Percentiles rank a stretch among this genome's conserved stretches.
phyloP scores from a whole-genome alignment of 331 rosid species.

The Malus hybrid region DNA sequence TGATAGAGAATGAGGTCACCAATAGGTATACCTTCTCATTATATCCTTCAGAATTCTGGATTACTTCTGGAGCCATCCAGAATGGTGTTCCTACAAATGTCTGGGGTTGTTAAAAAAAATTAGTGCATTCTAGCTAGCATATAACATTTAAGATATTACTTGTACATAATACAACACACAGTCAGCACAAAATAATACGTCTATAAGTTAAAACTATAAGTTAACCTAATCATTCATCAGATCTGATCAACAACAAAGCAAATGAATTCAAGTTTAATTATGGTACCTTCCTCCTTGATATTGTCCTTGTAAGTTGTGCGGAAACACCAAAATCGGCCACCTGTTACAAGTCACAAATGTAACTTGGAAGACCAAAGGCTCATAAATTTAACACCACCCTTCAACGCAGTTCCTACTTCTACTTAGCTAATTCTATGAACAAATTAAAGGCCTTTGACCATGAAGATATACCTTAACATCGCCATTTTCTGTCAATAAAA shows the following conservation, averaged over 20 bases:
- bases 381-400: constrained; percentile 19
- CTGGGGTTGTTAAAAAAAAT: constrained; percentile 57
- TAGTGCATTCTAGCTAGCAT: constrained; percentile 27
- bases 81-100: constrained; percentile 99
- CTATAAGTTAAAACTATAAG: neutral
- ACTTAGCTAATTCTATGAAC: neutral
- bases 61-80: constrained; percentile 99
- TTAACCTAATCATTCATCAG: neutral
- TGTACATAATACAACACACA: neutral
- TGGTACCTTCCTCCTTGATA: constrained; percentile 94
- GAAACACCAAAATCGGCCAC: constrained; percentile 99
- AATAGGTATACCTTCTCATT: constrained; percentile 76
- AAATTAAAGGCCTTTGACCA: constrained; percentile 9
- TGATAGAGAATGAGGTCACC: neutral
- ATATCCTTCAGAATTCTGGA: constrained; percentile 96
- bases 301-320: constrained; percentile 94
- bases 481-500: constrained; percentile 81
- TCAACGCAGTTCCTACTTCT: constrained; percentile 19
- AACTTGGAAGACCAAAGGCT: constrained; percentile 17
- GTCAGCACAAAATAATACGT: neutral
- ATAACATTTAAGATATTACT: neutral
- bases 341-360: constrained; percentile 40
- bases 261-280: neutral
- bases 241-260: constrained; percentile 5
- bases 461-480: constrained; percentile 80